phyloP scores from a whole-genome alignment of 495 filamentous ascomycete species.

The Mytilinidion resinicola region DNA sequence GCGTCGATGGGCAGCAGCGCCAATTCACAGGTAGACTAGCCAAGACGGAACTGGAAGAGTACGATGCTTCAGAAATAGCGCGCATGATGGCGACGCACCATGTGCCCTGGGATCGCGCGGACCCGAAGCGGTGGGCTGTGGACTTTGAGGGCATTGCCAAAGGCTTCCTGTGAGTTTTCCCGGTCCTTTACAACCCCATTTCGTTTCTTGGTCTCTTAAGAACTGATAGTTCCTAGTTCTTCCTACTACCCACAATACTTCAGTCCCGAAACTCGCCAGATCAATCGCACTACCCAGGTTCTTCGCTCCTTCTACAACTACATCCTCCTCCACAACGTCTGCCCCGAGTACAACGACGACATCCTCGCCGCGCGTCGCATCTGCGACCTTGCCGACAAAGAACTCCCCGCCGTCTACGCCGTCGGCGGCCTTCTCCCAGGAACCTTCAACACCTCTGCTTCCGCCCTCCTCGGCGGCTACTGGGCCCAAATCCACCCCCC shows the following conservation, averaged over 20 bases:
- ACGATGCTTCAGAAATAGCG: slow-evolving; percentile 54
- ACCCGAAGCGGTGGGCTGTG: slow-evolving; percentile 56
- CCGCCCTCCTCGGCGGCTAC: slow-evolving; percentile 52
- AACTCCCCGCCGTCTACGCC: slow-evolving; percentile 53
- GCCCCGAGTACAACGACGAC: slow-evolving; percentile 66
- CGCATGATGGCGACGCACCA: slow-evolving; percentile 54
- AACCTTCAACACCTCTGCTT: slow-evolving; percentile 63
- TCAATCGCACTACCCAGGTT: slow-evolving; percentile 52
- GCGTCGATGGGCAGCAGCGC: slow-evolving; percentile 60
- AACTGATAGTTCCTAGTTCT: slow-evolving; percentile 22
- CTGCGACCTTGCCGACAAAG: slow-evolving; percentile 61
- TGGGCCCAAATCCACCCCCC: slow-evolving; percentile 36
- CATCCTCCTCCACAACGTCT: slow-evolving; percentile 74
- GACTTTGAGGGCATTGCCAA: slow-evolving; percentile 73
- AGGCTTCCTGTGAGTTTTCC: slow-evolving; percentile 63
- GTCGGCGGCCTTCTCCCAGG: slow-evolving; percentile 56
- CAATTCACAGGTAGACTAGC: slow-evolving; percentile 60
- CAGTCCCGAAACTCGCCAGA: slow-evolving; percentile 33
- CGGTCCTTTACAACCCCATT: not conserved
- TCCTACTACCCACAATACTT: slow-evolving; percentile 45
- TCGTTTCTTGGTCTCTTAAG: not conserved
- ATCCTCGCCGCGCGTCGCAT: slow-evolving; percentile 58
- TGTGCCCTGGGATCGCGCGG: slow-evolving; percentile 38
- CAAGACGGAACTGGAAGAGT: slow-evolving; percentile 48
- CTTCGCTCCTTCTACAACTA: slow-evolving; percentile 88